Evolutionary conservation across 345 rosid genomes (phyloP).

Genomic region (Nasturtium officinale): DNA sequence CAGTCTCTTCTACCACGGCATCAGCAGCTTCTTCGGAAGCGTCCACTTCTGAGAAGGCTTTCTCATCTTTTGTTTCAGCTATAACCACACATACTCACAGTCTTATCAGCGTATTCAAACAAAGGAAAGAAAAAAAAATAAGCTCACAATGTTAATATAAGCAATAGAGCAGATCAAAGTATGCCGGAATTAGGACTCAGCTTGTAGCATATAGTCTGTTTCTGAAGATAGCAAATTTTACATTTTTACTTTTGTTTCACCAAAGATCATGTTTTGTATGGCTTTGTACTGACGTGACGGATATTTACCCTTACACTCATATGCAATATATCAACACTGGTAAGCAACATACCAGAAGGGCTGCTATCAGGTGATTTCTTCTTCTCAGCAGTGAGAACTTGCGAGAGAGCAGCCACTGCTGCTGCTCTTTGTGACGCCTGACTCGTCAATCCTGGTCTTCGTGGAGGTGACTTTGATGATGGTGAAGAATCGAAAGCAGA

Average conservation of each 20-base stretch:
- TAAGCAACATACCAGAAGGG: slow-evolving; percentile 50
- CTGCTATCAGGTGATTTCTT: slow-evolving; percentile 61
- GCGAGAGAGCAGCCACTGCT: slow-evolving; percentile 94
- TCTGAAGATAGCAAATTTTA: slow-evolving; percentile 3
- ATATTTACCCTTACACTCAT: background rate
- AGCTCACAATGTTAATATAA: background rate
- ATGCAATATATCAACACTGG: slow-evolving; percentile 8
- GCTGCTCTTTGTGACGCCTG: slow-evolving; percentile 93
- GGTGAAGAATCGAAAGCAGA: slow-evolving; percentile 75
- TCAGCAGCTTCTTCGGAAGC: slow-evolving; percentile 52
- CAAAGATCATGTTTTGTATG: background rate
- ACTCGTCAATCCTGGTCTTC: slow-evolving; percentile 48
- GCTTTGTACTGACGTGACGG: background rate
- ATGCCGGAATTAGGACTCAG: background rate
- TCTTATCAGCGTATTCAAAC: background rate
- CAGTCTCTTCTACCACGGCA: slow-evolving; percentile 51
- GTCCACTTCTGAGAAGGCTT: slow-evolving; percentile 53
- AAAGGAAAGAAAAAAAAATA: background rate
- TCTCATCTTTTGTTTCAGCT: slow-evolving; percentile 56
- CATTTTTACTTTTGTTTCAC: background rate
- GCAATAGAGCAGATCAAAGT: background rate
- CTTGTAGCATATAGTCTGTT: background rate
- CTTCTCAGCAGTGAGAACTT: slow-evolving; percentile 86
- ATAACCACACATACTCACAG: background rate
- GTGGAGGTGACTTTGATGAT: slow-evolving; percentile 49